A percentile compares a stretch with the other conserved stretches of the same genome.
These are phyloP conservation scores for Pharnaceum exiguum DNA, from an alignment of 148 eudicot species.

Conservation along the genomic window DNA sequence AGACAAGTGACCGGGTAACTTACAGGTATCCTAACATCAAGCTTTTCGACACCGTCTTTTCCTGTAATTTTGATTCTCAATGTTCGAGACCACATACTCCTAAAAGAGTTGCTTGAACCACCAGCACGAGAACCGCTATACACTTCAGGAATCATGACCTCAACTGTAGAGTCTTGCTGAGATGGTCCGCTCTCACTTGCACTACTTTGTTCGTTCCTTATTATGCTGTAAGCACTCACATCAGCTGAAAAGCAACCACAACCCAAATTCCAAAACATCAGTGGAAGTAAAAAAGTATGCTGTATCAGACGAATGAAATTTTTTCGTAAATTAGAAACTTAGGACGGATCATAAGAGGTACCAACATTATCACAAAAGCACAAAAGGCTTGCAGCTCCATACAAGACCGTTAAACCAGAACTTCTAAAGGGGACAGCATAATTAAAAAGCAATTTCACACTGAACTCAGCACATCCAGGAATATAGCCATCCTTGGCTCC, in stretches of 20 bases:
- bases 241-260: constrained; percentile 32
- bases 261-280: constrained; percentile 15
- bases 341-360: too few species aligned
- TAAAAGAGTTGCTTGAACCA: constrained; percentile 42
- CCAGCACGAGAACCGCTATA: constrained; percentile 38
- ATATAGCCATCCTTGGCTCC: too few species aligned
- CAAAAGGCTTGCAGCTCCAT: too few species aligned
- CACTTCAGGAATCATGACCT: constrained; percentile 70
- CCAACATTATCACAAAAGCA: too few species aligned
- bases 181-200: constrained; percentile 33
- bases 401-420: too few species aligned
- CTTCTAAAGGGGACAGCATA: too few species aligned
- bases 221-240: constrained; percentile 34
- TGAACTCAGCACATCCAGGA: too few species aligned
- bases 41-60: constrained; percentile 78
- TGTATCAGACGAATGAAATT: background rate
- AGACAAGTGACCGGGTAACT: constrained; percentile 21
- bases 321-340: background rate
- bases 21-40: constrained; percentile 87
- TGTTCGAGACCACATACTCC: constrained; percentile 70
- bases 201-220: constrained; percentile 28
- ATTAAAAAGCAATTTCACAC: too few species aligned
- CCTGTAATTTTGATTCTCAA: constrained; percentile 83
- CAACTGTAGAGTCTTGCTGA: constrained; percentile 43
- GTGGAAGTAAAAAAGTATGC: constrained; percentile 1